Conservation (phyloP, 805 yeast species). For the Tetrapisispora phaffii region DNA sequence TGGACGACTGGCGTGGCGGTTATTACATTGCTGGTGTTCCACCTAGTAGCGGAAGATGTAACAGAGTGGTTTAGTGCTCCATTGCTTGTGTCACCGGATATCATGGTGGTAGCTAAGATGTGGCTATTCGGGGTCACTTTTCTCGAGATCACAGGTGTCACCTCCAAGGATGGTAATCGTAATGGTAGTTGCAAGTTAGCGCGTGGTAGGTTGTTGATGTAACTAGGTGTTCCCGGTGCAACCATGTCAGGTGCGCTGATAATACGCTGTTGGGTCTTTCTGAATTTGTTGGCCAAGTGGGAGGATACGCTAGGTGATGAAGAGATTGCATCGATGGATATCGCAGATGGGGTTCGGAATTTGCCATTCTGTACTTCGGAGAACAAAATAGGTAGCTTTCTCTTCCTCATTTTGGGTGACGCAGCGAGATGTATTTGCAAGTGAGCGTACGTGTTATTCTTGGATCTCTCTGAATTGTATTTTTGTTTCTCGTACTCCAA, state of each 20-base stretch:
- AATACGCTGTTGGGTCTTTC: conserved; percentile 2
- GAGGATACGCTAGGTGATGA: conserved; percentile 22
- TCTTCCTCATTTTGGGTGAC: conserved; percentile 21
- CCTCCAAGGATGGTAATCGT: neutral
- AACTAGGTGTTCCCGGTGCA: conserved; percentile 12
- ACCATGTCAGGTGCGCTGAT: conserved; percentile 2
- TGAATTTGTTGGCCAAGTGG: conserved; percentile 21
- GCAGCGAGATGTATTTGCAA: conserved; percentile 23
- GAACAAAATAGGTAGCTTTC: conserved; percentile 25
- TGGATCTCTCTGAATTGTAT: conserved; percentile 9
- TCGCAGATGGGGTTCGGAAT: conserved; percentile 22
- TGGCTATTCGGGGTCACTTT: neutral
- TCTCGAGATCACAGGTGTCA: neutral
- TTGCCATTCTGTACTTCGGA: conserved; percentile 18
- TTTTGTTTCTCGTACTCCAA: conserved; percentile 17
- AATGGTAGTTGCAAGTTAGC: neutral
- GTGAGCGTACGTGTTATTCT: conserved; percentile 23
- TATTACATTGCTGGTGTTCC: neutral
- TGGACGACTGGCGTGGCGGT: neutral
- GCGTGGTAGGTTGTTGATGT: conserved; percentile 7
- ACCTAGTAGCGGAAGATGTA: neutral
- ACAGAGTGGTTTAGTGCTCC: neutral
- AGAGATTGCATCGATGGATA: conserved; percentile 5
- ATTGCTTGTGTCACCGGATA: neutral
- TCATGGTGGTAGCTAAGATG: neutral